Evolutionary conservation across 495 filamentous ascomycete species (phyloP).

Genomic region (Pseudevernia furfuracea): DNA sequence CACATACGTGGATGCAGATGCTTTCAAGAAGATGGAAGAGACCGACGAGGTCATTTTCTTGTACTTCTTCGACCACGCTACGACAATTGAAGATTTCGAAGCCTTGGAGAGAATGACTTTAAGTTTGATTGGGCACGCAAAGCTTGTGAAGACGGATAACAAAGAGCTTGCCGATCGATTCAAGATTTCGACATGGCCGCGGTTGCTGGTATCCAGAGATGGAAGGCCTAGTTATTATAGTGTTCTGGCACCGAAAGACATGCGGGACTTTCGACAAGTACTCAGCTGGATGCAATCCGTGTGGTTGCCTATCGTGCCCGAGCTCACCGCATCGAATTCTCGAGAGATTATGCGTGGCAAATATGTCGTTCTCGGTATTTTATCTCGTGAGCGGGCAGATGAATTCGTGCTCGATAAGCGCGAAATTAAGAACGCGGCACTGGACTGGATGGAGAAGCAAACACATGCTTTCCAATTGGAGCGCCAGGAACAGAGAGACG

Average conservation of each 20-base stretch:
- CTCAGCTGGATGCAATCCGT: slow-evolving; percentile 90
- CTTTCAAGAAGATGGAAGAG: slow-evolving; percentile 80
- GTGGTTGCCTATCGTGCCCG: slow-evolving; percentile 96
- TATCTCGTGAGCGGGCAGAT: slow-evolving; percentile 70
- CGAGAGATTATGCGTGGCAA: slow-evolving; percentile 90
- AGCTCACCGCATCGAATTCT: slow-evolving; percentile 84
- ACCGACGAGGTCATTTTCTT: slow-evolving; percentile 92
- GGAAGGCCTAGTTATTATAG: slow-evolving; percentile 82
- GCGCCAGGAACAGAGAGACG: slow-evolving; percentile 81
- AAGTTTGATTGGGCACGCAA: slow-evolving; percentile 81
- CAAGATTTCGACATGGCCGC: slow-evolving; percentile 93
- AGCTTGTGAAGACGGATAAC: slow-evolving; percentile 81
- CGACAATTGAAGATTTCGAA: slow-evolving; percentile 81
- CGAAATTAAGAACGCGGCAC: slow-evolving; percentile 90
- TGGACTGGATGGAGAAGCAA: slow-evolving; percentile 98
- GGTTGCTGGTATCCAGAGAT: slow-evolving; percentile 81
- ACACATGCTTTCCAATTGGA: slow-evolving; percentile 81
- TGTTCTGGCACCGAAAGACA: slow-evolving; percentile 73
- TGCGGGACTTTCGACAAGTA: slow-evolving; percentile 75
- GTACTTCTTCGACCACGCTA: slow-evolving; percentile 95
- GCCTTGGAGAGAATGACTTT: slow-evolving; percentile 80
- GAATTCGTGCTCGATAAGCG: slow-evolving; percentile 71
- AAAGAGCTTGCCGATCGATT: slow-evolving; percentile 64
- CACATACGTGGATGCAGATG: slow-evolving; percentile 64
- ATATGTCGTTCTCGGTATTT: slow-evolving; percentile 82